These are phyloP conservation scores for Rhizoclosmatium sp. DNA, from an alignment of 192 early-diverging fungal species.

Conservation along the genomic window DNA sequence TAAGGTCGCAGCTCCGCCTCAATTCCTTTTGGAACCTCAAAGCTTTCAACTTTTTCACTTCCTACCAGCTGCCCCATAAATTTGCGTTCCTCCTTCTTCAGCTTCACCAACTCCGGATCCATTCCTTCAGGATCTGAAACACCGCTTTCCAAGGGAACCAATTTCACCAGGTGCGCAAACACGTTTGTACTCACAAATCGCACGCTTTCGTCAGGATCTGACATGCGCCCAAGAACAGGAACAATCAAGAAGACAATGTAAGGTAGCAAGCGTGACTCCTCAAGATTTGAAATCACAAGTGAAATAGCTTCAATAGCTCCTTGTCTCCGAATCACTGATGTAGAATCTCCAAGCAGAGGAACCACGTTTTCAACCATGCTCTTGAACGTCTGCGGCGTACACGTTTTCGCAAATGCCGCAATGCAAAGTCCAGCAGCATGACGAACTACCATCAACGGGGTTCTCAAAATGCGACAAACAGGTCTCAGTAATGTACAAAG, in stretches of 20 bases:
- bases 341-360: slow-evolving; percentile 79
- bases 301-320: slow-evolving; percentile 87
- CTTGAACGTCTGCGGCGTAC: slow-evolving; percentile 79
- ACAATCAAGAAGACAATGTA: slow-evolving; percentile 98
- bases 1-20: slow-evolving; percentile 93
- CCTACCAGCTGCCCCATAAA: slow-evolving; percentile 96
- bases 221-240: slow-evolving; percentile 96
- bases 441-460: slow-evolving; percentile 77
- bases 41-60: slow-evolving; percentile 85
- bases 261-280: slow-evolving; percentile 79
- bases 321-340: slow-evolving; percentile 75
- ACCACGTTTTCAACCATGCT: slow-evolving; percentile 79
- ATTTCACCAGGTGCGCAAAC: slow-evolving; percentile 94
- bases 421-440: slow-evolving; percentile 81
- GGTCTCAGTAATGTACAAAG: slow-evolving; percentile 70
- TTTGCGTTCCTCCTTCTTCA: slow-evolving; percentile 88
- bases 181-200: slow-evolving; percentile 90
- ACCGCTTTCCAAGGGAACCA: slow-evolving; percentile 94
- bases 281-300: slow-evolving; percentile 80
- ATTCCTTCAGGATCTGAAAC: slow-evolving; percentile 94
- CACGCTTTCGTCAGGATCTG: slow-evolving; percentile 89
- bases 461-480: slow-evolving; percentile 69
- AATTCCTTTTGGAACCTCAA: slow-evolving; percentile 86
- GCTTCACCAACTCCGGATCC: slow-evolving; percentile 74
- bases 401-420: slow-evolving; percentile 72